A percentile compares a stretch with the other conserved stretches of the same genome.
Evolutionary conservation across 1,284 basidiomycete species (phyloP).

Genomic region (Crucibulum cyathiforme): DNA sequence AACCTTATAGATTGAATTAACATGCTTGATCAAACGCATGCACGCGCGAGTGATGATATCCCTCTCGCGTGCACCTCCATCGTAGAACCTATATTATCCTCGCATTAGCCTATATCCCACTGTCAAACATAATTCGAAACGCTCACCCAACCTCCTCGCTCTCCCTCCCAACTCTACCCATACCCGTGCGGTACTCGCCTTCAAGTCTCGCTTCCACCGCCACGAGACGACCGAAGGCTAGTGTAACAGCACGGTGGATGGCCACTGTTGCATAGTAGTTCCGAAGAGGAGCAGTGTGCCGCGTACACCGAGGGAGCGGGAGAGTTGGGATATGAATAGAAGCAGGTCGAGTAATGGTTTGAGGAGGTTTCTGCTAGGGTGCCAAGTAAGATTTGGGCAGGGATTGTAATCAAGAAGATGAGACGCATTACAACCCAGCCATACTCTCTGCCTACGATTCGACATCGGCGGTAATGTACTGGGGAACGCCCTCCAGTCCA

Average conservation of each 20-base stretch:
- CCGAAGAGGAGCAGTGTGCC: constrained; percentile 82
- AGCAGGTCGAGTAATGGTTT: constrained; percentile 93
- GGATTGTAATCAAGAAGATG: not conserved
- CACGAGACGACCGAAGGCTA: constrained; percentile 92
- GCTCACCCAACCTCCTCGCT: constrained; percentile 92
- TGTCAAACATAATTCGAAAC: not conserved
- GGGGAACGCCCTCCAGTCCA: constrained; percentile 81
- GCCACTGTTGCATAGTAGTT: constrained; percentile 89
- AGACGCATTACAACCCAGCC: constrained; percentile 84
- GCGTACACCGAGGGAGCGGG: constrained; percentile 81
- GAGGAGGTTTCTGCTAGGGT: constrained; percentile 72
- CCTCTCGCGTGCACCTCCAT: constrained; percentile 85
- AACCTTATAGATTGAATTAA: constrained; percentile 93
- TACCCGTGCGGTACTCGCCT: constrained; percentile 91
- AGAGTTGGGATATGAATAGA: constrained; percentile 93
- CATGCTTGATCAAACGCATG: constrained; percentile 82
- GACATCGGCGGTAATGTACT: constrained; percentile 94
- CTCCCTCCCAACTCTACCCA: constrained; percentile 88
- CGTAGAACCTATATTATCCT: constrained; percentile 75
- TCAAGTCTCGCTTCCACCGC: constrained; percentile 87
- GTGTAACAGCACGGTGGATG: constrained; percentile 87
- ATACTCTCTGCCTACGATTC: constrained; percentile 90
- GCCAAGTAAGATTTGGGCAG: not conserved
- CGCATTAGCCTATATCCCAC: too few relatives aligned
- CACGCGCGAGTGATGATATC: constrained; percentile 87